phyloP scores from a whole-genome alignment of 2,329 filamentous ascomycete genomes.

The Neofusicoccum sp. region DNA sequence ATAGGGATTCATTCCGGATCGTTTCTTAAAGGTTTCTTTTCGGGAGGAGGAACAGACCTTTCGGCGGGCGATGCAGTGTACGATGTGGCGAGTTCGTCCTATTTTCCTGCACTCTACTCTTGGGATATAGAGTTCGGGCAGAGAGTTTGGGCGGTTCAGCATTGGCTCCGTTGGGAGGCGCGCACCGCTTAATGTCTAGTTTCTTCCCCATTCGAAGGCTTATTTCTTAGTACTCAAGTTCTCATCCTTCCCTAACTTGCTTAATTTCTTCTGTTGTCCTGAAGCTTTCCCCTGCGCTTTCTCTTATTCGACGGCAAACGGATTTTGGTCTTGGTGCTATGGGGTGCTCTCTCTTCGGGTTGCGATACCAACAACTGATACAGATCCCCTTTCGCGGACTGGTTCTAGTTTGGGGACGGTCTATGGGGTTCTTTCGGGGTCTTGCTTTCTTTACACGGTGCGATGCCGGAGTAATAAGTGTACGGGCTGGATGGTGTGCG shows the following conservation, averaged over 20 bases:
- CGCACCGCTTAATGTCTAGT: constrained; percentile 15
- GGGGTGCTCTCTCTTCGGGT: constrained; percentile 7
- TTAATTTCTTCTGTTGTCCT: background rate
- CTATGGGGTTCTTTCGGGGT: background rate
- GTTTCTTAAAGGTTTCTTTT: constrained; percentile 6
- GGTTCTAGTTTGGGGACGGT: background rate
- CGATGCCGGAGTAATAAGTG: background rate
- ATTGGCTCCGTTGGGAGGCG: constrained; percentile 1
- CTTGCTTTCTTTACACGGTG: background rate
- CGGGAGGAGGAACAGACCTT: constrained; percentile 7
- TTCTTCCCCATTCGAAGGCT: background rate
- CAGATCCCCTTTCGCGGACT: background rate
- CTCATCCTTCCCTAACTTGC: background rate
- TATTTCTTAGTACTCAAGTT: background rate
- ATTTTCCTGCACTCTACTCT: constrained; percentile 2
- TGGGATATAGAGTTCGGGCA: constrained; percentile 10
- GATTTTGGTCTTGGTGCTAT: background rate
- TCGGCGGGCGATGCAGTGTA: background rate
- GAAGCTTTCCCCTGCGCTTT: background rate
- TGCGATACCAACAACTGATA: constrained; percentile 10
- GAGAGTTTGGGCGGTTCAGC: background rate
- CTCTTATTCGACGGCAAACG: background rate
- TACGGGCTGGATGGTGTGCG: background rate
- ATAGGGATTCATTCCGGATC: background rate
- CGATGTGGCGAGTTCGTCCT: background rate